Evolutionary conservation across 1,284 basidiomycete species (phyloP).

Genomic region (Dichomitus squalens): DNA sequence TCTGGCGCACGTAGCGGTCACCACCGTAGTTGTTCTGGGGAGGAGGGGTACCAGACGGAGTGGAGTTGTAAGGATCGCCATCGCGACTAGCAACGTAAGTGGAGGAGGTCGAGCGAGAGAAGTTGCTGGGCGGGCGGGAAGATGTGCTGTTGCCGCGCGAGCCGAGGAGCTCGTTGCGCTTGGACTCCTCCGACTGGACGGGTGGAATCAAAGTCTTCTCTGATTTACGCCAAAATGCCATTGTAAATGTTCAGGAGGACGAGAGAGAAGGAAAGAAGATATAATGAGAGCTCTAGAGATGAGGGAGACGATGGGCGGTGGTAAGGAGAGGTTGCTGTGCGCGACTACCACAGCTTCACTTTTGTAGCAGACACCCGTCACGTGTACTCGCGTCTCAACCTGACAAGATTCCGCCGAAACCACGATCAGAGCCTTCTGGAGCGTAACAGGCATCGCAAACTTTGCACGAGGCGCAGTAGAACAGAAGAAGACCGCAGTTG

Average conservation of each 20-base stretch:
- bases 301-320: constrained; percentile 11
- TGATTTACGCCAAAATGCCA: constrained; percentile 76
- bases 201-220: constrained; percentile 74
- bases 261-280: background rate
- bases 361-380: constrained; percentile 12
- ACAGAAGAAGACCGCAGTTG: background rate
- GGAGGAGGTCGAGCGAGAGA: constrained; percentile 52
- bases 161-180: constrained; percentile 36
- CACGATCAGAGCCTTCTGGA: background rate
- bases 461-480: background rate
- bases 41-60: constrained; percentile 32
- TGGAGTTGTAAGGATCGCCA: constrained; percentile 49
- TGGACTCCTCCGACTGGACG: constrained; percentile 39
- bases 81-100: constrained; percentile 71
- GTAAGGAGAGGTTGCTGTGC: constrained; percentile 19
- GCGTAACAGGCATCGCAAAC: background rate
- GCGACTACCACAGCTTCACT: constrained; percentile 18
- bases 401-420: too few relatives aligned
- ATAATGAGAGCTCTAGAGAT: background rate
- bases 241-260: constrained; percentile 31
- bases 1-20: constrained; percentile 54
- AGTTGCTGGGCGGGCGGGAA: constrained; percentile 42
- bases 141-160: constrained; percentile 40
- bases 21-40: constrained; percentile 31
- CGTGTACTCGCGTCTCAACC: constrained; percentile 7